Evolutionary conservation across 1,284 basidiomycete species (phyloP).

Genomic region (Ceratobasidium sp.): DNA sequence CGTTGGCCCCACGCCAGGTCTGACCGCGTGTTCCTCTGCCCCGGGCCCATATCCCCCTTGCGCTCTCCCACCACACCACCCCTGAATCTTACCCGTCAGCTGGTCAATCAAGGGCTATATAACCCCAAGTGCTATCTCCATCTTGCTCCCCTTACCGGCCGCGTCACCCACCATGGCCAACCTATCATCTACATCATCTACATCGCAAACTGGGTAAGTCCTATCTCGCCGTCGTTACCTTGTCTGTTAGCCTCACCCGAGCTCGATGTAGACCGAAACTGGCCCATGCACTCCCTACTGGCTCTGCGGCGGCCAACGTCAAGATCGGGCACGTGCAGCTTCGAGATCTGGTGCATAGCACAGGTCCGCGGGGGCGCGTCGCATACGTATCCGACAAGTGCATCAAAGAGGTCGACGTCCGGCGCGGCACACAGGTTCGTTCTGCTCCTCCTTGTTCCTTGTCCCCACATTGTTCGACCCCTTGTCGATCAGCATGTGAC

Average conservation of each 20-base stretch:
- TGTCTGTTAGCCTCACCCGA: neutral
- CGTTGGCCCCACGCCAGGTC: constrained; percentile 26
- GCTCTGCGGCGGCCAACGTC: constrained; percentile 13
- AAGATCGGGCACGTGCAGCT: constrained; percentile 39
- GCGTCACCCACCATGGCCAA: constrained; percentile 9
- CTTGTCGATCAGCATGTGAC: constrained; percentile 30
- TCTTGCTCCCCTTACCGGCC: neutral
- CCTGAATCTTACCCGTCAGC: constrained; percentile 20
- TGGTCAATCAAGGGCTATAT: neutral
- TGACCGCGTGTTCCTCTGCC: constrained; percentile 29
- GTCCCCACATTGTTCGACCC: constrained; percentile 19
- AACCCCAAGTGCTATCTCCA: neutral
- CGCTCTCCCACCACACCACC: neutral
- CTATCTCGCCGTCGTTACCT: neutral
- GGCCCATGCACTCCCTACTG: constrained; percentile 33
- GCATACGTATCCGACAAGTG: constrained; percentile 35
- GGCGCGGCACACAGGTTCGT: constrained; percentile 35
- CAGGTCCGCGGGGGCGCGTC: constrained; percentile 31
- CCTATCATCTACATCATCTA: neutral
- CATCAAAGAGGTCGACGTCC: constrained; percentile 41
- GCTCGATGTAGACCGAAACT: constrained; percentile 13
- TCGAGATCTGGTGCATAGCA: constrained; percentile 38
- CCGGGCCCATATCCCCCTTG: constrained; percentile 22
- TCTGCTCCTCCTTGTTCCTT: constrained; percentile 9
- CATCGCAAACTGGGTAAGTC: constrained; percentile 20